Conservation (phyloP, 83 land plant species). For the Thuja plicata region DNA sequence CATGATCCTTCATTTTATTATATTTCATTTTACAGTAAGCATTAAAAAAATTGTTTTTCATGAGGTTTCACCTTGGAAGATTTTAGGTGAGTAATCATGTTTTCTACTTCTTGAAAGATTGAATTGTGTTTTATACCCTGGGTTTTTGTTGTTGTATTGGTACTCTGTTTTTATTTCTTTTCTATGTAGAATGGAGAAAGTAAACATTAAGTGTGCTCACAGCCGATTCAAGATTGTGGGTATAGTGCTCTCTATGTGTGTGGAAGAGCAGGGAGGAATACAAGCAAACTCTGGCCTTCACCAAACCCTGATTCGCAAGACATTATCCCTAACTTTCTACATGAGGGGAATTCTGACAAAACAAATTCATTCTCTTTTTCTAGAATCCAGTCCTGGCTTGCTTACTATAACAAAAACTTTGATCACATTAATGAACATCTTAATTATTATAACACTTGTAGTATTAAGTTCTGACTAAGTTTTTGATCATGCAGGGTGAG, state of each 20-base stretch:
- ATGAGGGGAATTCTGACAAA: background rate
- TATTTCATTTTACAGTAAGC: too few species aligned
- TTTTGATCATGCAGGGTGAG: conserved; percentile 8
- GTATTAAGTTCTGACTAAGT: background rate
- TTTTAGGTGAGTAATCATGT: conserved; percentile 24
- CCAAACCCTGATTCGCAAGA: background rate
- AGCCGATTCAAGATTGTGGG: too few species aligned
- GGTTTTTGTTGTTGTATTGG: too few species aligned
- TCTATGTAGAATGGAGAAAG: too few species aligned
- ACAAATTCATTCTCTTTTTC: background rate
- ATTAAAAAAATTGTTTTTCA: too few species aligned
- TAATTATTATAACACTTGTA: background rate
- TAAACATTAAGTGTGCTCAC: too few species aligned
- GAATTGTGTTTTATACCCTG: background rate
- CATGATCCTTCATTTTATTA: too few species aligned
- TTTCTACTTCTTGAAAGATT: background rate
- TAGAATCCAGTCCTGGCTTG: background rate
- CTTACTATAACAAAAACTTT: background rate
- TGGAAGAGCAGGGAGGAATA: too few species aligned
- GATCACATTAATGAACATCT: background rate
- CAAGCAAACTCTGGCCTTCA: background rate
- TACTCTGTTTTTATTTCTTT: too few species aligned
- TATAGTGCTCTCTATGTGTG: too few species aligned
- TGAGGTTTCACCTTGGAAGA: too few species aligned
- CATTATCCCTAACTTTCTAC: background rate